Base-by-base conservation (phyloP, 2,329 filamentous ascomycete genomes). In the Fusarium bulbicola region DNA sequence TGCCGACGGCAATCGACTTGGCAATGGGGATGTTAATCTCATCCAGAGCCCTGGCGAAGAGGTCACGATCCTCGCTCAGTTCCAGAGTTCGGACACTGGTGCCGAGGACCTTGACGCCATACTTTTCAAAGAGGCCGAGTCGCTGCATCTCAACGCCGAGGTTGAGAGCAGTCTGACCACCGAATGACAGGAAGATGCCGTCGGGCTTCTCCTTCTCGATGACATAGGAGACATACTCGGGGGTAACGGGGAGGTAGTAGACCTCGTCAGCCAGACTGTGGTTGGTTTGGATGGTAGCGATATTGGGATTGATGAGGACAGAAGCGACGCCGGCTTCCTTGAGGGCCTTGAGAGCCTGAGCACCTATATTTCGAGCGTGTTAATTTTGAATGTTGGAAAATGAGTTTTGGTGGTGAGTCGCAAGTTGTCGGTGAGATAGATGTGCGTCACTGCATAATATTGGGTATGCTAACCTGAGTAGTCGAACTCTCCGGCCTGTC, bases 11-110 rank as follows among this genome's bases (percentile, higher is more conserved):
- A 78, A 97, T 95, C 13, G 95, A 98, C 85, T 98, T 93, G 63
- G 96, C 96, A 79, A 98, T 98, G 68, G 96, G 96, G 77, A 98
- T 98, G 80, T 98, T 88, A 81, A 99, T 99, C 86, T 98, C 95
- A 78, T 97, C 95, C 69, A 99, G 88, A 56, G 96, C 96, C 86
- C 97, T 95, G 70, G 95, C 91, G 82, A 99, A 99, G 73, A 98
- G 89, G 81, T 98, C 96, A 86, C 96, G 92, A 82, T 99, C 96
- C 85, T 98, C 95, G 79, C 92, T 95, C 62, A 95, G 93, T 88
- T 98, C 95, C 66, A 99, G 88, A 26, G 96, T 98, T 84, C 94
- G 92, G 80, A 98, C 92, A 82, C 94, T 97, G 53, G 96, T 99
- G 81, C 96, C 96, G 59, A 99, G 90, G 53, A 99, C 96, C 85